Evolutionary conservation across 2,329 filamentous ascomycete species (phyloP).

Genomic region (Xylariaceae sp.): DNA sequence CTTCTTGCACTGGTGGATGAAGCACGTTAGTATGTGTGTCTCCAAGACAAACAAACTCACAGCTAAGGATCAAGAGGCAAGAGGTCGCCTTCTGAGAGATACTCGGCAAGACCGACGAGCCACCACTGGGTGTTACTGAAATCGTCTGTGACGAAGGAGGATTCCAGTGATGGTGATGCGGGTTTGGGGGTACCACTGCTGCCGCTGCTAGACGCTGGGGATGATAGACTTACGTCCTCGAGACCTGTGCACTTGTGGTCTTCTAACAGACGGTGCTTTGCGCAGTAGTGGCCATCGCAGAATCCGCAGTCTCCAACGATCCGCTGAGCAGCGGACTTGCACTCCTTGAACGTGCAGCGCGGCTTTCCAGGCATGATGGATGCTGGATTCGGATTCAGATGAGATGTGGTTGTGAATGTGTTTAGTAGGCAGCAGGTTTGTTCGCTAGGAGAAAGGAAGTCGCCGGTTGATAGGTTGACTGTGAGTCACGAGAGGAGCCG

Average conservation of each 20-base stretch:
- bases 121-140: slow-evolving; percentile 31
- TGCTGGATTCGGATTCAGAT: slow-evolving; percentile 11
- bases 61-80: not conserved
- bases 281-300: slow-evolving; percentile 90
- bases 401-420: not conserved
- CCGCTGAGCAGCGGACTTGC: slow-evolving; percentile 80
- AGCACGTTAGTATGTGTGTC: not conserved
- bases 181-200: not conserved
- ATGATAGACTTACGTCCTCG: slow-evolving; percentile 66
- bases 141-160: not conserved
- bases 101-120: slow-evolving; percentile 38
- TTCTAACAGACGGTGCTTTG: slow-evolving; percentile 89
- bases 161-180: not conserved
- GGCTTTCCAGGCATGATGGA: slow-evolving; percentile 70
- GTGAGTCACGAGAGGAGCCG: not conserved
- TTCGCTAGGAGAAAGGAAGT: not conserved
- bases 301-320: slow-evolving; percentile 97
- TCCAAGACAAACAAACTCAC: slow-evolving; percentile 22
- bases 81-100: slow-evolving; percentile 26
- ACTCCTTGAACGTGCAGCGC: slow-evolving; percentile 84
- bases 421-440: not conserved
- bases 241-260: slow-evolving; percentile 90
- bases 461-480: not conserved
- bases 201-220: slow-evolving; percentile 3
- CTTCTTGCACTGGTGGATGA: slow-evolving; percentile 72